phyloP scores from a whole-genome alignment of 179 eudicot genomes.

The Nepenthes alata region DNA sequence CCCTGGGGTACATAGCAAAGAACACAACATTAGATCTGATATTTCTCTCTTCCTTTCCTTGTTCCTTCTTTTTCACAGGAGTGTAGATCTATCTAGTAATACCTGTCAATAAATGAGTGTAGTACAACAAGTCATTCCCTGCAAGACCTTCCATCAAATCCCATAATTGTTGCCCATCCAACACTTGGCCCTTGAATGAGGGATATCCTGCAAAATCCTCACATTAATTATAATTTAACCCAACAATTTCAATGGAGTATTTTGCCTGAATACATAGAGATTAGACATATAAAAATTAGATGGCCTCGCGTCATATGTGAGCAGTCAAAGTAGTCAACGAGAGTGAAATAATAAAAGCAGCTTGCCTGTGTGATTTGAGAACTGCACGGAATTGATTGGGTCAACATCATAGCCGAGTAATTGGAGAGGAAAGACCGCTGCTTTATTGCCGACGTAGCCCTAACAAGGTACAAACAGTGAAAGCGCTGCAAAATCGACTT shows the following conservation, averaged over 20 bases:
- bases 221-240: slow-evolving; percentile 8
- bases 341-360: slow-evolving; percentile 13
- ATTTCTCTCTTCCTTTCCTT: background rate
- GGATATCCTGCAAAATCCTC: slow-evolving; percentile 66
- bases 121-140: slow-evolving; percentile 66
- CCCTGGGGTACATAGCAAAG: no score
- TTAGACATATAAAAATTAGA: no score
- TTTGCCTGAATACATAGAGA: no score
- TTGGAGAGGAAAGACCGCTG: slow-evolving; percentile 93
- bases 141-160: slow-evolving; percentile 82
- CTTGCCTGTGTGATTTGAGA: slow-evolving; percentile 99
- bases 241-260: background rate
- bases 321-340: background rate
- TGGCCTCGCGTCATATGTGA: no score
- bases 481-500: background rate
- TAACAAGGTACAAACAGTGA: slow-evolving; percentile 12
- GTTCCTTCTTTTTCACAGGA: background rate
- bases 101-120: slow-evolving; percentile 69
- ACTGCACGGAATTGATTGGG: slow-evolving; percentile 88
- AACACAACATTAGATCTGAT: no score
- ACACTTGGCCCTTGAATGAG: slow-evolving; percentile 81
- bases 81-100: slow-evolving; percentile 4
- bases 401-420: slow-evolving; percentile 88
- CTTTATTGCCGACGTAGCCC: slow-evolving; percentile 95
- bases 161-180: slow-evolving; percentile 80